A percentile compares a stretch with the other conserved stretches of the same genome.
These are phyloP conservation scores for Tolypocladium guangdongense DNA, from an alignment of 2,329 filamentous ascomycete genomes.

Conservation along the genomic window DNA sequence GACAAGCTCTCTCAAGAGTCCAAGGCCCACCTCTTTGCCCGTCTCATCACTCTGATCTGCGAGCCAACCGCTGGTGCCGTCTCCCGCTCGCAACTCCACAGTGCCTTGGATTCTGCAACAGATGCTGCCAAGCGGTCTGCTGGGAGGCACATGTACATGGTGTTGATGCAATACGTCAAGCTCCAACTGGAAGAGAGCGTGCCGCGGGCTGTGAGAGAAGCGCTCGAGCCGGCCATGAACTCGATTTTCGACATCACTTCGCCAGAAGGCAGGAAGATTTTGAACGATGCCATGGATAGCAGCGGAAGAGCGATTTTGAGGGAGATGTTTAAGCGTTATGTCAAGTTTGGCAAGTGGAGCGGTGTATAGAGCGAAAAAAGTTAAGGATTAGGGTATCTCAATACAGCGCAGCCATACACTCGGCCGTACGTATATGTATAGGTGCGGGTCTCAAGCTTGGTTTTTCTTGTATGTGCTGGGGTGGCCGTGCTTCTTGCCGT, in stretches of 20 bases:
- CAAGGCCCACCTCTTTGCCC: conserved; percentile 41
- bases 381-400: conserved; percentile 4
- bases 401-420: conserved; percentile 1
- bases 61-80: conserved; percentile 48
- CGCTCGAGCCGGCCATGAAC: conserved; percentile 46
- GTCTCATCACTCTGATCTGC: conserved; percentile 47
- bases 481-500: conserved; percentile 46
- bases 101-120: conserved; percentile 45
- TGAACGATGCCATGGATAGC: conserved; percentile 49
- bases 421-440: background rate
- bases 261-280: conserved; percentile 40
- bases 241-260: conserved; percentile 48
- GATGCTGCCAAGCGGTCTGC: conserved; percentile 51
- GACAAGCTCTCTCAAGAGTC: conserved; percentile 21
- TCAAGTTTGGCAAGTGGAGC: conserved; percentile 54
- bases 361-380: conserved; percentile 31
- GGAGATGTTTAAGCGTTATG: conserved; percentile 47
- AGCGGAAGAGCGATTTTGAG: conserved; percentile 48
- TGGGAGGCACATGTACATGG: conserved; percentile 49
- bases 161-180: conserved; percentile 49
- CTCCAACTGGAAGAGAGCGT: conserved; percentile 48
- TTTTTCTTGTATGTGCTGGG: conserved; percentile 36
- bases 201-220: conserved; percentile 38
- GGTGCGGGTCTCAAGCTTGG: background rate
- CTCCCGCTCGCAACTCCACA: conserved; percentile 31